These are phyloP conservation scores for Mortierella sp. DNA, from an alignment of 371 early-diverging fungal species.

Conservation along the genomic window DNA sequence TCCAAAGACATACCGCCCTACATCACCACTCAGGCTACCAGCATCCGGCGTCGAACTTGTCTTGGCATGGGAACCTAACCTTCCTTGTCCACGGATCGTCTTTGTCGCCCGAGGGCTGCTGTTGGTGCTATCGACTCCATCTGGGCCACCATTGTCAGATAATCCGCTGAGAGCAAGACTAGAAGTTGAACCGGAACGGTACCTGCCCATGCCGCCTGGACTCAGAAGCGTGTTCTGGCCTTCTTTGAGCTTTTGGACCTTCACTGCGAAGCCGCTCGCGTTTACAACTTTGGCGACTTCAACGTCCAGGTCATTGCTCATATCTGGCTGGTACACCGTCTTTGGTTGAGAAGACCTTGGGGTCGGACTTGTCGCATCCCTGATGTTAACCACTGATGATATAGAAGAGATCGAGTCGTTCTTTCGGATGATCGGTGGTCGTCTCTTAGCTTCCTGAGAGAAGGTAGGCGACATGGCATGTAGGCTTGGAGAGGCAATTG, in stretches of 20 bases:
- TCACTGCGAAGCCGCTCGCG: conserved; percentile 51
- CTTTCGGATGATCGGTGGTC: conserved; percentile 32
- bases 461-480: conserved; percentile 43
- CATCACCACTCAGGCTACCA: conserved; percentile 58
- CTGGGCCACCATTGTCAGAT: conserved; percentile 33
- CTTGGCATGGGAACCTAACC: conserved; percentile 12
- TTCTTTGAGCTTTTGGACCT: conserved; percentile 41
- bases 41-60: conserved; percentile 33
- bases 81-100: conserved; percentile 62
- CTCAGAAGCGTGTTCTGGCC: conserved; percentile 22
- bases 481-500: conserved; percentile 16
- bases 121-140: conserved; percentile 48
- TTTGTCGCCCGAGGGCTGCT: conserved; percentile 58
- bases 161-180: conserved; percentile 22
- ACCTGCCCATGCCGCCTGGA: conserved; percentile 7
- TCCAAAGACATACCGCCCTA: conserved; percentile 79
- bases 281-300: conserved; percentile 80
- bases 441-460: conserved; percentile 38
- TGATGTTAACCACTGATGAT: conserved; percentile 18
- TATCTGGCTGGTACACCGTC: conserved; percentile 68
- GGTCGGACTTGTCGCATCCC: conserved; percentile 5
- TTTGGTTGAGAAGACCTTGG: conserved; percentile 17
- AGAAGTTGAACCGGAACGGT: conserved; percentile 33
- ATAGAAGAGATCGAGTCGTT: conserved; percentile 39
- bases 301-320: conserved; percentile 74